Evolutionary conservation across 2,329 filamentous ascomycete species (phyloP), one percentile per base, ranked within the genome.

Genomic region (Cryphonectria nitschkei): DNA sequence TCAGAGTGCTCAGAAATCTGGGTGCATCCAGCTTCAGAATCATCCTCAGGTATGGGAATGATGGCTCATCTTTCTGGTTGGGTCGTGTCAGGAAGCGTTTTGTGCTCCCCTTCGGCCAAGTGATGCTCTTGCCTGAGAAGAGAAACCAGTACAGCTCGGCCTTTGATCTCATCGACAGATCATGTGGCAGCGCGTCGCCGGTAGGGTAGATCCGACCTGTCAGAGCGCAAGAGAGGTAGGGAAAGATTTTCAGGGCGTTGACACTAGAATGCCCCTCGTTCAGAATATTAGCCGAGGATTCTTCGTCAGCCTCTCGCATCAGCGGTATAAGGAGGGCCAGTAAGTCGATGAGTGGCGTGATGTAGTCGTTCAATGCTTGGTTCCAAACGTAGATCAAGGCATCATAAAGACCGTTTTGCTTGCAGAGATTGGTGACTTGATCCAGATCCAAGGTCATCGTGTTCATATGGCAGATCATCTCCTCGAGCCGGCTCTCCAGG

Each of bases 331-430:
- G 79, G n/a, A 98, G 84, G 19, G 88, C 84, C 65, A 97, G 83
- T 2, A 99, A 87, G 73, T 98, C 94, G 75, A 94, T 91, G 70
- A 98, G 84, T 1, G 96, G 95, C 1, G 95, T 97, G 73, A 98
- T 90, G 76, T 97, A 98, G 80, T 99, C 97, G 73, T 86, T 84
- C 39, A 99, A 84, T 2, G 94, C 94, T 79, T 93, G 92, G 72
- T 97, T 98, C 96, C 96, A 99, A 69, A 99, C 93, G 79, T 98
- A 98, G 60, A 97, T 94, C 70, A 98, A 88, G 2, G 96, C 97
- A 80, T 99, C 97, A 78, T 98, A 99, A 4, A 99, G 87, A 74
- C 92, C 89, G 79, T 98, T 91, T 78, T 95, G 92, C 79, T 96
- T 97, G 85, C 96, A 99, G 34, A 99, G 85, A 16, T 88, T 87